Percentiles rank a stretch among this genome's conserved stretches.
Evolutionary conservation across 768 basidiomycete genomes (phyloP).

Genomic region (Lentinula edodes): DNA sequence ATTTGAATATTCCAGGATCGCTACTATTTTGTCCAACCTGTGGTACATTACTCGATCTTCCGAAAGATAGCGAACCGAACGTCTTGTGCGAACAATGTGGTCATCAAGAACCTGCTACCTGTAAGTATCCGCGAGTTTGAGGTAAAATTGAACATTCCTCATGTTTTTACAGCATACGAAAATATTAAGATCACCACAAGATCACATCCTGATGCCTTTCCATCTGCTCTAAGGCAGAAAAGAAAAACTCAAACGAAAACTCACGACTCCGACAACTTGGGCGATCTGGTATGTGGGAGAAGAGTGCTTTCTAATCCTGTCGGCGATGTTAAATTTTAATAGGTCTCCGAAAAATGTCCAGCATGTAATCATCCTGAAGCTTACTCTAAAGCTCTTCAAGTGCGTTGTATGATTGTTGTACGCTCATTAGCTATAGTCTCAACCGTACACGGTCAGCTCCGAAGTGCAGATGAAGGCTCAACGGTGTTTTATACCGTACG

Average conservation of each 20-base stretch:
- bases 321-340: not conserved
- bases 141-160: not conserved
- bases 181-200: slow-evolving; percentile 85
- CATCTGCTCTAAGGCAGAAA: slow-evolving; percentile 80
- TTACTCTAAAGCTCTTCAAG: slow-evolving; percentile 87
- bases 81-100: slow-evolving; percentile 88
- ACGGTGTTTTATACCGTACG: slow-evolving; percentile 92
- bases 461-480: slow-evolving; percentile 92
- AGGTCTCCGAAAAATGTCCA: slow-evolving; percentile 91
- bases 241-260: slow-evolving; percentile 84
- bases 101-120: slow-evolving; percentile 80
- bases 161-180: slow-evolving; percentile 67
- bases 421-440: not conserved
- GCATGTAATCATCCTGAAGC: slow-evolving; percentile 81
- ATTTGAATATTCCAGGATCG: slow-evolving; percentile 50
- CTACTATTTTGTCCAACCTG: slow-evolving; percentile 93
- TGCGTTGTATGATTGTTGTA: slow-evolving; percentile 23
- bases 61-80: slow-evolving; percentile 63
- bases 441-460: slow-evolving; percentile 39
- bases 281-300: slow-evolving; percentile 32
- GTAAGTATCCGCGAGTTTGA: slow-evolving; percentile 33
- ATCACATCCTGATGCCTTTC: slow-evolving; percentile 93
- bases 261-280: slow-evolving; percentile 68
- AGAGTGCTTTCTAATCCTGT: not conserved
- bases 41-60: slow-evolving; percentile 82